Evolutionary conservation across 345 rosid genomes (phyloP), one percentile per base, ranked within the genome.

Genomic region (Geranium rotundifolium): DNA sequence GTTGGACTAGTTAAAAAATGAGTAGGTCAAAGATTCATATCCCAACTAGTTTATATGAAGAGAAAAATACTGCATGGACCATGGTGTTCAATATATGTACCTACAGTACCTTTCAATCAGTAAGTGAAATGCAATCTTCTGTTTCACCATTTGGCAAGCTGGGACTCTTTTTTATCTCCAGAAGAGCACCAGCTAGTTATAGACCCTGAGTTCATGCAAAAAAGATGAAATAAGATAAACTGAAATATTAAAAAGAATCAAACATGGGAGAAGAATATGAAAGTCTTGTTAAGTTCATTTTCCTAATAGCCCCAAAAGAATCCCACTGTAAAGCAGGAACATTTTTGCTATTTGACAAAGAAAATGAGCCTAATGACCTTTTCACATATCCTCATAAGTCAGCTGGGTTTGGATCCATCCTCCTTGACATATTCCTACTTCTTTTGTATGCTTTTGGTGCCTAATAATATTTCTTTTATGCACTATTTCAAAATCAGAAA

Each of bases 401-500:
- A 46, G 52, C 52, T 7, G 12, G 52, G 52, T 62, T 73, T 73
- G 73, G 64, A 62, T 59, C 41, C 61, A 54, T 41, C 54, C 65
- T 16, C 17, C 54, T 69, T 46, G 55, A 57, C 77, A 39, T 58
- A 15, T 62, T 61, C 58, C 70, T 62, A 65, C 61, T 27, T 27
- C 50, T 63, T 54, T 29, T 5, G 41, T 34, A 4, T 19, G 0
- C 3, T 10, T 37, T 37, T 37, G 46, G 46, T 37, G 46, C 52
- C 52, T 14, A 46, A 46, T 46, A 46, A 46, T 46, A 12, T 46
- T 7, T 46, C 52, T 46, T 46, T 46, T 46, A 46, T 9, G 52
- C 65, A 70, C 71, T 50, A 56, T 67, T 60, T 30, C 54, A 29
- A 68, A 68, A 71, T 41, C 67, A 46, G 52, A 65, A 73, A 49